Evolutionary conservation across 139 green algal genomes (phyloP).

Genomic region (Closterium sp.): DNA sequence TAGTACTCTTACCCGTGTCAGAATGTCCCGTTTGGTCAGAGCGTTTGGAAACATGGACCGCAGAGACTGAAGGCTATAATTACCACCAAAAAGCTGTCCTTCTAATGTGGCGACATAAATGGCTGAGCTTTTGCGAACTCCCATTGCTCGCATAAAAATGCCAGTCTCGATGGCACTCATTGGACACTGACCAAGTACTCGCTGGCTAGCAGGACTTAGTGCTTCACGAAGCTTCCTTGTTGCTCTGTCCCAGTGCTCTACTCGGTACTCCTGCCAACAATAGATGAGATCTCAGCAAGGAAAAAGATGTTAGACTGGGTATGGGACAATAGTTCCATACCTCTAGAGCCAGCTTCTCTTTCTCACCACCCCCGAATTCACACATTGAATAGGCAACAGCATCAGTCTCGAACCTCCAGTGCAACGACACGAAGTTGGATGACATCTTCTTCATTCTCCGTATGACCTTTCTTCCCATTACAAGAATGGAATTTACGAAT

Average conservation of each 20-base stretch:
- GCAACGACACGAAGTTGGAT: neutral
- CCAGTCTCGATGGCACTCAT: neutral
- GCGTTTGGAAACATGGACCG: neutral
- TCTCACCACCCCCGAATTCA: constrained; percentile 13
- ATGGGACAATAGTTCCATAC: neutral
- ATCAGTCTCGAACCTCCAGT: constrained; percentile 20
- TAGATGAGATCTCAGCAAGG: neutral
- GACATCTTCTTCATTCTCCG: neutral
- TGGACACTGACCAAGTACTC: neutral
- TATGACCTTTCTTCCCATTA: neutral
- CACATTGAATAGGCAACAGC: constrained; percentile 27
- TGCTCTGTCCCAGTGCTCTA: neutral
- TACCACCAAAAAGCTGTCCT: neutral
- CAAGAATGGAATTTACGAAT: neutral
- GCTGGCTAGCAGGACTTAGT: neutral
- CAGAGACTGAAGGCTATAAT: neutral
- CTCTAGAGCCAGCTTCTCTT: neutral
- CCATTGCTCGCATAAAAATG: neutral
- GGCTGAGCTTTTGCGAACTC: neutral
- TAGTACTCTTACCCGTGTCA: neutral
- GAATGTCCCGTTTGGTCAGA: neutral
- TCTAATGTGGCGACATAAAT: neutral
- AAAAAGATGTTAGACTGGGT: neutral
- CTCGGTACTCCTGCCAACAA: neutral
- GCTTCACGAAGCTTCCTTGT: neutral